Percentiles rank a stretch among this genome's conserved stretches.
These are phyloP conservation scores for Plasmopara viticola DNA, from an alignment of 352 stramenopile species.

Conservation along the genomic window DNA sequence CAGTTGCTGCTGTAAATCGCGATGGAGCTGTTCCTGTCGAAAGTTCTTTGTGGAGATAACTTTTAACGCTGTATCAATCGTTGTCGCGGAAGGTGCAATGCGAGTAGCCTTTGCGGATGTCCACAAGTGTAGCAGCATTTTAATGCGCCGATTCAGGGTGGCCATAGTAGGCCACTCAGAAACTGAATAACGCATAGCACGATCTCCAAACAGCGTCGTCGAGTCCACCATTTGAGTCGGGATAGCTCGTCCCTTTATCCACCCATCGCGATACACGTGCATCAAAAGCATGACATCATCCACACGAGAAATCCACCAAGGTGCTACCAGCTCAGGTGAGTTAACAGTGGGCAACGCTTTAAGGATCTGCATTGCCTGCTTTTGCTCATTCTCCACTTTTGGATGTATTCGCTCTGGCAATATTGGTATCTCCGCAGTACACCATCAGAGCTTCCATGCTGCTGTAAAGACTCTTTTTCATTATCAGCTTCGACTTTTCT, in stretches of 20 bases:
- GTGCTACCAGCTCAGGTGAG: conserved; percentile 26
- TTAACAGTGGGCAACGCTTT: conserved; percentile 34
- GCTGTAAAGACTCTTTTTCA: background rate
- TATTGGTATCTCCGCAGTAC: background rate
- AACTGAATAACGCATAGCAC: conserved; percentile 21
- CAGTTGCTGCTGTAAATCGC: conserved; percentile 17
- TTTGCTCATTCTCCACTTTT: conserved; percentile 16
- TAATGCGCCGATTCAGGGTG: conserved; percentile 46
- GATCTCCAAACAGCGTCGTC: conserved; percentile 50
- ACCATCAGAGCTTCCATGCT: background rate
- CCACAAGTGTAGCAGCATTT: conserved; percentile 49
- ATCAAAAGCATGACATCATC: conserved; percentile 74
- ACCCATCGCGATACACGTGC: conserved; percentile 62
- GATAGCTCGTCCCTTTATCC: conserved; percentile 48
- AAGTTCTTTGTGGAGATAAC: conserved; percentile 12
- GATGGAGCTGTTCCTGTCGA: conserved; percentile 6
- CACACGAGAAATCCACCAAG: conserved; percentile 74
- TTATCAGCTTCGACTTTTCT: conserved; percentile 3
- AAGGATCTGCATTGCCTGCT: conserved; percentile 37
- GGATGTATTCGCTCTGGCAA: background rate
- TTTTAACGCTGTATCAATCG: conserved; percentile 8
- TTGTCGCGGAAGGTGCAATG: background rate
- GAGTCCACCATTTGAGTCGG: conserved; percentile 31
- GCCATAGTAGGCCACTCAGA: conserved; percentile 43
- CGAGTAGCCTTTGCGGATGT: conserved; percentile 17